phyloP scores from a whole-genome alignment of 805 yeast species.

The Myxozyma lipomycoides region DNA sequence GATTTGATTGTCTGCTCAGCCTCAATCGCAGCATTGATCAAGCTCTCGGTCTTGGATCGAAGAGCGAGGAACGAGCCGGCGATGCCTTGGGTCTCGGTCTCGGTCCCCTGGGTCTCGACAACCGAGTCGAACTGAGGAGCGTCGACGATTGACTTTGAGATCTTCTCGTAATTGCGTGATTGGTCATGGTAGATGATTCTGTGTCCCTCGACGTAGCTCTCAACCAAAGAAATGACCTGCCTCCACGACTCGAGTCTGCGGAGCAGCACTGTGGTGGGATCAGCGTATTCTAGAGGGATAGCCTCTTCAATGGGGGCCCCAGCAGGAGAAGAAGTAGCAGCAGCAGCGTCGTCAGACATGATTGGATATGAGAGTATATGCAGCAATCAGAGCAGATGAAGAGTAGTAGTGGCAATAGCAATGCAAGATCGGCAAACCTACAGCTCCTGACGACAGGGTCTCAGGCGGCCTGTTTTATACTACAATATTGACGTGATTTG shows the following conservation, averaged over 20 bases:
- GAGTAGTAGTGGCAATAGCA: too few species aligned
- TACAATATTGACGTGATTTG: too few species aligned
- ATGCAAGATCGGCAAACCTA: too few species aligned
- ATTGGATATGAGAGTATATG: too few species aligned
- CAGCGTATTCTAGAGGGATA: slow-evolving; percentile 31
- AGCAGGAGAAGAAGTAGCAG: not conserved
- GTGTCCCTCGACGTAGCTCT: slow-evolving; percentile 35
- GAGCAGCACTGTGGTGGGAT: slow-evolving; percentile 39
- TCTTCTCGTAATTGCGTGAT: slow-evolving; percentile 37
- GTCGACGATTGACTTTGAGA: slow-evolving; percentile 35
- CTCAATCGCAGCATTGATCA: slow-evolving; percentile 39
- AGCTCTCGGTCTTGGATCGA: slow-evolving; percentile 36
- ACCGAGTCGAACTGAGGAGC: slow-evolving; percentile 38
- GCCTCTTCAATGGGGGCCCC: slow-evolving; percentile 18
- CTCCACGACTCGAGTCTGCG: slow-evolving; percentile 42
- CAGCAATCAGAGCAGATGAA: too few species aligned
- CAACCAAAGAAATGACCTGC: slow-evolving; percentile 34
- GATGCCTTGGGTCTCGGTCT: slow-evolving; percentile 32
- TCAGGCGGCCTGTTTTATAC: too few species aligned
- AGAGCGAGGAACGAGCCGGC: slow-evolving; percentile 37
- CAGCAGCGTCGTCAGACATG: too few species aligned
- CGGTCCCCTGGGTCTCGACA: slow-evolving; percentile 8
- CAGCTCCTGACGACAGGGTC: too few species aligned
- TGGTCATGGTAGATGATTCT: slow-evolving; percentile 32
- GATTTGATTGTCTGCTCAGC: slow-evolving; percentile 41